phyloP scores from a whole-genome alignment of 2,329 filamentous ascomycete genomes.

The Canariomyces notabilis region DNA sequence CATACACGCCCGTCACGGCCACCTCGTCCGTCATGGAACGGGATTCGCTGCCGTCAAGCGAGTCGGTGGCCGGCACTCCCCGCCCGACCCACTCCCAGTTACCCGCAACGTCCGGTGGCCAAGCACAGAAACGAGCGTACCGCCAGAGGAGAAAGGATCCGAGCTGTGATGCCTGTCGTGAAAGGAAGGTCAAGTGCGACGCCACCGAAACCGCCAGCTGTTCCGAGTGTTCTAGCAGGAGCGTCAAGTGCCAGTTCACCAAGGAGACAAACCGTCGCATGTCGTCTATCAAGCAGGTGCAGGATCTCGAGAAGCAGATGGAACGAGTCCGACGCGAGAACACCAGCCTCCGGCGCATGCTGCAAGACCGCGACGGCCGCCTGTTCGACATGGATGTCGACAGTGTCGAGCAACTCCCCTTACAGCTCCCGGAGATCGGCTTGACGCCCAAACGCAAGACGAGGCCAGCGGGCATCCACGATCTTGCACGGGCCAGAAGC shows the following conservation, averaged over 20 bases:
- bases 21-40: conserved; percentile 50
- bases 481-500: conserved; percentile 65
- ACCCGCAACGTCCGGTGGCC: conserved; percentile 39
- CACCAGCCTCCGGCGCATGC: conserved; percentile 57
- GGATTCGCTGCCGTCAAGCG: conserved; percentile 55
- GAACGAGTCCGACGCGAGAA: conserved; percentile 77
- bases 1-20: conserved; percentile 48
- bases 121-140: conserved; percentile 87
- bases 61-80: conserved; percentile 53
- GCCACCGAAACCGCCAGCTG: conserved; percentile 94
- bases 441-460: conserved; percentile 60
- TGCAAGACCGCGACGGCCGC: conserved; percentile 33
- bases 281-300: conserved; percentile 99
- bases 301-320: conserved; percentile 92
- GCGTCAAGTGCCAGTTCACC: conserved; percentile 97
- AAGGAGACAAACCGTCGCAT: conserved; percentile 98
- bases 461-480: conserved; percentile 56
- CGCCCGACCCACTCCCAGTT: conserved; percentile 36
- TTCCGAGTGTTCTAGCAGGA: conserved; percentile 93
- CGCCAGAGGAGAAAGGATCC: conserved; percentile 93
- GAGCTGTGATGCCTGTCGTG: conserved; percentile 93
- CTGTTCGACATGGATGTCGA: conserved; percentile 47
- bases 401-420: conserved; percentile 43
- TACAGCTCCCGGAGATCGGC: conserved; percentile 60
- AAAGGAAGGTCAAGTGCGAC: conserved; percentile 83